Conservation (phyloP, 176 grass and related monocot species). For the Miscanthus lutarioriparius region DNA sequence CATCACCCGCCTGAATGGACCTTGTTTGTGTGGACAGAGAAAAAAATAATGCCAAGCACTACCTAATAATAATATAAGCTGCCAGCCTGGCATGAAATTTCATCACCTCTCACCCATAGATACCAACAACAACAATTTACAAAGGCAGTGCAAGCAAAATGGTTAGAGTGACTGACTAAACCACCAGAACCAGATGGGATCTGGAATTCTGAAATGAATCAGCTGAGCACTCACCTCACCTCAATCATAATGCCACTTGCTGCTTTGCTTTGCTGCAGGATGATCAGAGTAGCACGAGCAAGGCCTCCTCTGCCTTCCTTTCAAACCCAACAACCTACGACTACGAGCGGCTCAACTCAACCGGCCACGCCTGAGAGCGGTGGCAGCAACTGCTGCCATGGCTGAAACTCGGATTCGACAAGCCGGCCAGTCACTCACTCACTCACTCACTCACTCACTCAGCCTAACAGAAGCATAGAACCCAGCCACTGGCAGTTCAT, state of each 20-base stretch:
- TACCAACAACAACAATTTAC: neutral
- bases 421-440: neutral
- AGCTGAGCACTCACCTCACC: no score
- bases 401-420: neutral
- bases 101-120: neutral
- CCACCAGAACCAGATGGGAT: neutral
- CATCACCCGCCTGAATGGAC: conserved; percentile 19
- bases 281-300: neutral
- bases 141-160: neutral
- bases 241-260: neutral
- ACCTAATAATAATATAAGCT: neutral
- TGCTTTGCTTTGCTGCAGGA: neutral
- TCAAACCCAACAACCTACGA: neutral
- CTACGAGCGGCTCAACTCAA: neutral
- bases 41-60: neutral
- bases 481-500: no score
- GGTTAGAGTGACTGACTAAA: neutral
- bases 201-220: neutral
- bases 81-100: neutral
- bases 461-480: neutral
- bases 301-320: neutral
- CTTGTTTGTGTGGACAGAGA: neutral
- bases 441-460: no score
- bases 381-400: neutral
- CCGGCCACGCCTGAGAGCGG: neutral